phyloP scores from a whole-genome alignment of 176 grass and related monocot species.

The Metroxylon sagu region DNA sequence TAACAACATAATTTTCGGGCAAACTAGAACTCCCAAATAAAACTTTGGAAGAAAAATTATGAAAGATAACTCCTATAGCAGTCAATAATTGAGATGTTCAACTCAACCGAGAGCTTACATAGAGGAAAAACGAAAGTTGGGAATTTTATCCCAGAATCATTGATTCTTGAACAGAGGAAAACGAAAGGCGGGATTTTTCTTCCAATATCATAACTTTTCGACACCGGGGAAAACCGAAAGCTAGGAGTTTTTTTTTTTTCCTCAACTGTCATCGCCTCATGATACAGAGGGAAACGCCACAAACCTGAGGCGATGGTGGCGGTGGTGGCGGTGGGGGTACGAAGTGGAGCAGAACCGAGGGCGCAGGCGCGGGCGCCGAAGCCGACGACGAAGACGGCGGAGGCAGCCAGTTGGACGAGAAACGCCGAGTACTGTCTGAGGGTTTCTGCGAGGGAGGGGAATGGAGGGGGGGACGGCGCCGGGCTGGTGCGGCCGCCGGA shows the following conservation, averaged over 20 bases:
- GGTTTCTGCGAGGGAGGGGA: slow-evolving; percentile 14
- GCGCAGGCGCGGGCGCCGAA: slow-evolving; percentile 21
- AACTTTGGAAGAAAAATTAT: no score
- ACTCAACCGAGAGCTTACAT: no score
- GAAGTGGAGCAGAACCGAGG: background rate
- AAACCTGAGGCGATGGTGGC: slow-evolving; percentile 1
- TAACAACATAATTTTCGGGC: no score
- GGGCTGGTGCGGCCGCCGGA: background rate
- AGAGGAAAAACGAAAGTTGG: no score
- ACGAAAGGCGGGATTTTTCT: background rate
- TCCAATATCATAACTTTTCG: background rate
- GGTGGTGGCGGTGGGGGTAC: slow-evolving; percentile 10
- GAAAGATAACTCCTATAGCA: no score
- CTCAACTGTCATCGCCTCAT: no score
- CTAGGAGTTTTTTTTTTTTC: background rate
- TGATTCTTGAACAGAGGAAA: background rate
- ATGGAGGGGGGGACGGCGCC: background rate
- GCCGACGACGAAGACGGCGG: slow-evolving; percentile 33
- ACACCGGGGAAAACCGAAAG: background rate
- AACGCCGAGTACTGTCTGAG: slow-evolving; percentile 14
- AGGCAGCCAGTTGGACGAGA: slow-evolving; percentile 42
- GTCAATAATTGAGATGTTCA: no score
- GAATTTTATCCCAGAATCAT: background rate
- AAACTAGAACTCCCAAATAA: no score
- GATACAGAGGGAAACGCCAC: no score